A percentile compares a stretch with the other conserved stretches of the same genome.
Conservation (phyloP, 441 rosid species). For the Pelargonium fulgidum region DNA sequence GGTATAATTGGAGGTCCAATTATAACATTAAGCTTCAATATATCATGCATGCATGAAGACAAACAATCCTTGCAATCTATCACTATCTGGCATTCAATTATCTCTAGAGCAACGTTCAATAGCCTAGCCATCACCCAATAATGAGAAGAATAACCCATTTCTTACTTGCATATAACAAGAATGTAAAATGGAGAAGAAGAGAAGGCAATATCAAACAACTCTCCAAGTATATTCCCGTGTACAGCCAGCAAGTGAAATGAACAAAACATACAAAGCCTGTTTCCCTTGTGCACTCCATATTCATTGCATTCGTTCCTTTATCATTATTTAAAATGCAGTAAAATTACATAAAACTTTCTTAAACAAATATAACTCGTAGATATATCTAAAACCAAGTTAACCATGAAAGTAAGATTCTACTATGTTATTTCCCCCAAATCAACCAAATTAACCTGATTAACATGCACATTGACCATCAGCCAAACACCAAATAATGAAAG, state of each 20-base stretch:
- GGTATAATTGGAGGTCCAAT: too few relatives aligned
- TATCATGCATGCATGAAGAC: too few relatives aligned
- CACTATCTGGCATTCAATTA: too few relatives aligned
- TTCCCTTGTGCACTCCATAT: neutral
- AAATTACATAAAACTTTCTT: neutral
- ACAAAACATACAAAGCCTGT: neutral
- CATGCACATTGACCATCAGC: neutral
- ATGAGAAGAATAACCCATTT: too few relatives aligned
- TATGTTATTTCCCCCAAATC: neutral
- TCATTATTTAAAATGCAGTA: neutral
- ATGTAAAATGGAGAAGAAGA: neutral
- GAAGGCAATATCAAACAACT: neutral
- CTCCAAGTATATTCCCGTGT: neutral
- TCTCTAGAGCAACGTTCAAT: too few relatives aligned
- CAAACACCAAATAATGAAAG: neutral
- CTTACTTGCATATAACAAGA: neutral
- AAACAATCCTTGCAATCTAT: too few relatives aligned
- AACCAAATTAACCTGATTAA: neutral
- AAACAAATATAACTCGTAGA: neutral
- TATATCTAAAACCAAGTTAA: neutral
- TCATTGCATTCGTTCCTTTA: neutral
- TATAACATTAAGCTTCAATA: too few relatives aligned
- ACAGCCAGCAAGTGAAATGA: neutral
- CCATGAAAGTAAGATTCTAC: neutral
- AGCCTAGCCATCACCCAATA: too few relatives aligned